Conservation (phyloP, 2,329 filamentous ascomycete genomes). For the Penicillium sp. region DNA sequence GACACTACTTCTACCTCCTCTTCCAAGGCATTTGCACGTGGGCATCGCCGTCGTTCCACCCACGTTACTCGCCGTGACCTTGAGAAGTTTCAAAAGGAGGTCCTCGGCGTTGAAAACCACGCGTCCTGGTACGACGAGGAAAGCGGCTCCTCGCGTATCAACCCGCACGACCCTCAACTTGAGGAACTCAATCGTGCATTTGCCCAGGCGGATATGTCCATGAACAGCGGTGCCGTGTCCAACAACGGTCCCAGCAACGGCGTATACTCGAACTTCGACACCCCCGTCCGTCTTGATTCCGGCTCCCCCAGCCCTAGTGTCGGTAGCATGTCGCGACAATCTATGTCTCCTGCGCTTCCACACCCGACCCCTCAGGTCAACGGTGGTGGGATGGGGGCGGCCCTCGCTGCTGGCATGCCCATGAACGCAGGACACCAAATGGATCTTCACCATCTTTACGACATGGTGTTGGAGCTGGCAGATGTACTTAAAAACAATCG, state of each 20-base stretch:
- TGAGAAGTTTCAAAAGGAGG: slow-evolving; percentile 38
- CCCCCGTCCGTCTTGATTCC: slow-evolving; percentile 17
- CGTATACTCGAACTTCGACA: slow-evolving; percentile 34
- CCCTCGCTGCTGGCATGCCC: slow-evolving; percentile 38
- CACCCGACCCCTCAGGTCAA: slow-evolving; percentile 34
- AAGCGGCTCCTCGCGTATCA: slow-evolving; percentile 19
- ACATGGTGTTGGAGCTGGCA: slow-evolving; percentile 51
- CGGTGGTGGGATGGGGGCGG: slow-evolving; percentile 37
- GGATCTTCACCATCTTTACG: slow-evolving; percentile 51
- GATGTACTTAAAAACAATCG: slow-evolving; percentile 50
- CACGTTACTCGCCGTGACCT: slow-evolving; percentile 41
- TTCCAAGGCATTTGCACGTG: slow-evolving; percentile 38
- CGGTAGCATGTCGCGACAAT: slow-evolving; percentile 33
- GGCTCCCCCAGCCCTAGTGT: slow-evolving; percentile 29
- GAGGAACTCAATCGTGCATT: slow-evolving; percentile 38
- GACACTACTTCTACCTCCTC: slow-evolving; percentile 26
- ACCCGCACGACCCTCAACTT: slow-evolving; percentile 31
- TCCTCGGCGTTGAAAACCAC: slow-evolving; percentile 32
- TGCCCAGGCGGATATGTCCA: slow-evolving; percentile 32
- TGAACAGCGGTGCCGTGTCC: slow-evolving; percentile 33
- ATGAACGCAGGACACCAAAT: slow-evolving; percentile 52
- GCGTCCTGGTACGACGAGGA: slow-evolving; percentile 33
- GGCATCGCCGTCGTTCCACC: slow-evolving; percentile 43
- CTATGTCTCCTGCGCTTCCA: slow-evolving; percentile 33
- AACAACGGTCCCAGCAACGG: slow-evolving; percentile 27